A percentile compares a stretch with the other conserved stretches of the same genome.
phyloP scores from a whole-genome alignment of 1,139 yeast species.

The Taphrina deformans region DNA sequence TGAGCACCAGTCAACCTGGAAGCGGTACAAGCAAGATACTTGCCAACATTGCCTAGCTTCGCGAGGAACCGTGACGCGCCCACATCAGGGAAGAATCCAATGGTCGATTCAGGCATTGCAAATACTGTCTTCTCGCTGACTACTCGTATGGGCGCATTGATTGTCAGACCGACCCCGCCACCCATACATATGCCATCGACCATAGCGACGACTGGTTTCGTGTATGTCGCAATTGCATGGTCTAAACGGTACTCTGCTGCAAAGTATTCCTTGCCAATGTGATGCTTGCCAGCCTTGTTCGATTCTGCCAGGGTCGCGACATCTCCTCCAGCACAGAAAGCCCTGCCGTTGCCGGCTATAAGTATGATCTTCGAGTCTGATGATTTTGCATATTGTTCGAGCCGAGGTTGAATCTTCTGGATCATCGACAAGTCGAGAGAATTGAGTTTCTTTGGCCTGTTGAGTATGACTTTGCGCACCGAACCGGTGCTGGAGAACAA shows the following conservation, averaged over 20 bases:
- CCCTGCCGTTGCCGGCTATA: conserved; percentile 40
- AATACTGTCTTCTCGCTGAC: conserved; percentile 86
- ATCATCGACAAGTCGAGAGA: conserved; percentile 83
- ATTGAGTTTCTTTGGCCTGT: conserved; percentile 80
- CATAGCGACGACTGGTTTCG: conserved; percentile 79
- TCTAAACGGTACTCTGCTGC: conserved; percentile 78
- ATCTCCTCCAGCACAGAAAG: conserved; percentile 47
- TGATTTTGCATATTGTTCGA: conserved; percentile 42
- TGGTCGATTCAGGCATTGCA: conserved; percentile 98
- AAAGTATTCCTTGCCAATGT: conserved; percentile 53
- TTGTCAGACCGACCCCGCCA: conserved; percentile 91
- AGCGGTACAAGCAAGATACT: conserved; percentile 85
- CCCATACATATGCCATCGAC: conserved; percentile 96
- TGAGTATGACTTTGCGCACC: conserved; percentile 73
- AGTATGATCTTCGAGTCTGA: conserved; percentile 15
- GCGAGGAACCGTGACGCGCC: conserved; percentile 91
- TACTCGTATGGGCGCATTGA: conserved; percentile 91
- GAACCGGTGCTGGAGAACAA: conserved; percentile 62
- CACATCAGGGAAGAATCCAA: conserved; percentile 96
- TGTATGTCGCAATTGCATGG: conserved; percentile 72
- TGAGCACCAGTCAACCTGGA: conserved; percentile 74
- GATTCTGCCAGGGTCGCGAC: conserved; percentile 46
- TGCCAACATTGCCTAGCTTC: conserved; percentile 75
- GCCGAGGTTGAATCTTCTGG: conserved; percentile 66
- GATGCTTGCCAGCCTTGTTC: conserved; percentile 50